Percentiles rank a stretch among this genome's conserved stretches.
These are phyloP conservation scores for Pestalotiopsis sp. DNA, from an alignment of 2,329 filamentous ascomycete species.

Conservation along the genomic window DNA sequence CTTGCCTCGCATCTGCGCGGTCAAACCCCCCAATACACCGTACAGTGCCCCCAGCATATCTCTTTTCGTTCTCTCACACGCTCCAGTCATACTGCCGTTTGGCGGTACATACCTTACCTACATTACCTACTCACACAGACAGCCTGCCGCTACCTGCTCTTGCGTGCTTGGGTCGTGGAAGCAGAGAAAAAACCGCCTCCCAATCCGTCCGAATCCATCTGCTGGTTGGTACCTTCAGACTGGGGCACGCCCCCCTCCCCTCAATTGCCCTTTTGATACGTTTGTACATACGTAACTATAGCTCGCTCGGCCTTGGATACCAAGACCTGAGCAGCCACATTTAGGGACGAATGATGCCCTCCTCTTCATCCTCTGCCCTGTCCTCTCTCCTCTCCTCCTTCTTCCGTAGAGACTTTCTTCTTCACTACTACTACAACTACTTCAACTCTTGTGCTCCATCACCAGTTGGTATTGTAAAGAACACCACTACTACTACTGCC, in stretches of 20 bases:
- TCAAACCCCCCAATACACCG: neutral
- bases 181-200: neutral
- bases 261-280: neutral
- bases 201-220: neutral
- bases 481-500: neutral
- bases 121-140: neutral
- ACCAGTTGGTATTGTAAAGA: neutral
- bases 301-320: neutral
- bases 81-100: neutral
- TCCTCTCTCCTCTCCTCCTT: neutral
- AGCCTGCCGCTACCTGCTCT: neutral
- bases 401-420: neutral
- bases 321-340: neutral
- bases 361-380: neutral
- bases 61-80: neutral
- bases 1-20: neutral
- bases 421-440: neutral
- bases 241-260: neutral
- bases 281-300: slow-evolving; percentile 6
- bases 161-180: neutral
- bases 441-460: neutral
- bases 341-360: slow-evolving; percentile 5
- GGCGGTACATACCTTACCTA: no score
- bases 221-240: neutral
- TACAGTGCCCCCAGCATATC: neutral